Evolutionary conservation across 2,329 filamentous ascomycete species (phyloP), one percentile per base, ranked within the genome.

Genomic region (Cercospora citrullina): DNA sequence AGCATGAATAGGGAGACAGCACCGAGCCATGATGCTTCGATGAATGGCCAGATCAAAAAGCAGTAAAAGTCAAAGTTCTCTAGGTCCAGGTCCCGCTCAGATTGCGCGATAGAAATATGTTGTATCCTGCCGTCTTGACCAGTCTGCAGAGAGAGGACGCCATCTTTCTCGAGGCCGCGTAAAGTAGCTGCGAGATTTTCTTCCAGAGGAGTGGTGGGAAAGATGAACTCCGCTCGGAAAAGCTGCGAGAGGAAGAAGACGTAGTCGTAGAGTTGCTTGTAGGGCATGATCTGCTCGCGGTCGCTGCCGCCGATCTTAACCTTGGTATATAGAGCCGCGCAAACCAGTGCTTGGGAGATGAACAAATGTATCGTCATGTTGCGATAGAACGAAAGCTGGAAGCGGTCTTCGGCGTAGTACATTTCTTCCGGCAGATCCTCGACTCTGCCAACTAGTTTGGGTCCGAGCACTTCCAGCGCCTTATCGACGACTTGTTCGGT

Each of bases 281-380:
- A 96, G 0, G 87, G 81, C n/a, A 77, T 75, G 12, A 77, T 98
- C 28, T 33, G 62, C 93, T 72, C 91, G 87, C 4, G 89, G 84
- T 0, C 92, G 91, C 0, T 92, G n/a, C 94, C 94, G 16, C 95
- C 95, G 70, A 89, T 89, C 80, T 99, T 99, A 64, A 98, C 91
- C 55, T 88, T 87, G 0, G 90, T 95, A 79, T 99, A 99, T 85
- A 99, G 90, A 30, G 91, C 91, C 4, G 90, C 92, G 69, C 92
- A 95, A 23, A 98, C 92, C 4, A 99, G 84, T 0, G 94, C 91
- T 78, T 98, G 94, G 2, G 93, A 91, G 66, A 99, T 95, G 79
- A 99, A 99, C 5, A 99, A 86, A 77, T 99, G 95, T 69, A 99
- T 99, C 0, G 94, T 97, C 95, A 98, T 98, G 80, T 99, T 99